These are phyloP conservation scores for Dunaliella primolecta DNA, from an alignment of 139 green algal genomes.

Conservation along the genomic window DNA sequence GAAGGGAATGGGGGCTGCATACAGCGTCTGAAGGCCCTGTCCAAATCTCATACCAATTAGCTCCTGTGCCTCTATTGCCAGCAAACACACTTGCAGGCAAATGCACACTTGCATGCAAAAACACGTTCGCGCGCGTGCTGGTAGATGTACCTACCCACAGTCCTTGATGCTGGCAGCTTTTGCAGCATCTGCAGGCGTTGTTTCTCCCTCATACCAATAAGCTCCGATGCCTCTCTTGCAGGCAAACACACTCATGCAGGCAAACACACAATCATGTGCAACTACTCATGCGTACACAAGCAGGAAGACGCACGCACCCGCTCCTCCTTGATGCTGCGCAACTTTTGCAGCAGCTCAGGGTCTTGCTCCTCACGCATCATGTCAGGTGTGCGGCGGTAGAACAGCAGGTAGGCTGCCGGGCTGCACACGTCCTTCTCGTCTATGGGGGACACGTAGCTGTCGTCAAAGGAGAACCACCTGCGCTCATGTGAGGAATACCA, in stretches of 20 bases:
- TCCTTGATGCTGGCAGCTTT: too few species aligned
- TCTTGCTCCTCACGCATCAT: conserved; percentile 29
- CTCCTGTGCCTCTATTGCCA: too few species aligned
- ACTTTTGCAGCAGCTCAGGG: conserved; percentile 4
- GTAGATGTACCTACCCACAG: too few species aligned
- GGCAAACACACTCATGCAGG: neutral
- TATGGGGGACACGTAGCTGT: conserved; percentile 55
- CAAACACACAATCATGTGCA: neutral
- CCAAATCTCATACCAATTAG: too few species aligned
- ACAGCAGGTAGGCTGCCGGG: conserved; percentile 88
- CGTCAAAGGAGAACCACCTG: conserved; percentile 88
- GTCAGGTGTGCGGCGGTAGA: conserved; percentile 72
- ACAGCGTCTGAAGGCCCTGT: too few species aligned
- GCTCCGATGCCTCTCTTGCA: too few species aligned
- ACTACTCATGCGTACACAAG: neutral
- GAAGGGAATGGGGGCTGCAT: too few species aligned
- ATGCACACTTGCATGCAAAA: neutral
- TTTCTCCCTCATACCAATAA: too few species aligned
- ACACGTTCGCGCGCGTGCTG: too few species aligned
- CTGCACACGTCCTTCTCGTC: conserved; percentile 27
- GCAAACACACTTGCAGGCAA: neutral
- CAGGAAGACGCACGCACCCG: neutral
- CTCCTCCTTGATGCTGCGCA: conserved; percentile 5
- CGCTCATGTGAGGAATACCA: neutral
- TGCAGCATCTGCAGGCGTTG: too few species aligned